Percentiles rank a stretch among this genome's conserved stretches.
Evolutionary conservation across 2,329 filamentous ascomycete genomes (phyloP).

Genomic region (Arthrobotrys sinensis): DNA sequence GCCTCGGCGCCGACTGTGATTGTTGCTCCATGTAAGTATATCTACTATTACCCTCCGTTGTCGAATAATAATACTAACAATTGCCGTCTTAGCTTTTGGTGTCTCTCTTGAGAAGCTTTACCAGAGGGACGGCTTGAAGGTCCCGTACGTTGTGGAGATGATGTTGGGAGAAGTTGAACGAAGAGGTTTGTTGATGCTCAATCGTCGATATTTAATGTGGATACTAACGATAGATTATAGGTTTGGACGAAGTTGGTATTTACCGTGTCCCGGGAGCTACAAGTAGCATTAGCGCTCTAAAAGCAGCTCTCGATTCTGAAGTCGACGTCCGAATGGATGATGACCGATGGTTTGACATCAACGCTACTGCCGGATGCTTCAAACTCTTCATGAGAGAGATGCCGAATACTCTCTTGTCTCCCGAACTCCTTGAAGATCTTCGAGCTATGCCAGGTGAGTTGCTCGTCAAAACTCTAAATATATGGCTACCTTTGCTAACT

Average conservation of each 20-base stretch:
- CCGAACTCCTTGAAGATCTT: constrained; percentile 76
- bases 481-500: constrained; percentile 49
- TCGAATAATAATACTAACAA: constrained; percentile 1
- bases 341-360: constrained; percentile 65
- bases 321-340: constrained; percentile 65
- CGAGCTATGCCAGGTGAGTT: constrained; percentile 75
- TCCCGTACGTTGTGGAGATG: constrained; percentile 64
- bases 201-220: background rate
- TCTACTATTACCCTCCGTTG: background rate
- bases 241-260: constrained; percentile 64
- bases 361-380: constrained; percentile 65
- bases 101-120: constrained; percentile 64
- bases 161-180: constrained; percentile 64
- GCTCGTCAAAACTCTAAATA: background rate
- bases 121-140: constrained; percentile 63
- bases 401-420: constrained; percentile 62
- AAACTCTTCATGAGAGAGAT: constrained; percentile 65
- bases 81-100: constrained; percentile 62
- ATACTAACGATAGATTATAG: constrained; percentile 56
- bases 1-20: constrained; percentile 49
- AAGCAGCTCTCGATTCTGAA: constrained; percentile 64
- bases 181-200: constrained; percentile 61
- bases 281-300: constrained; percentile 64
- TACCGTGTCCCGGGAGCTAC: constrained; percentile 65
- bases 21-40: constrained; percentile 55